phyloP scores from a whole-genome alignment of 2,329 filamentous ascomycete genomes.

The Claviceps purpurea region DNA sequence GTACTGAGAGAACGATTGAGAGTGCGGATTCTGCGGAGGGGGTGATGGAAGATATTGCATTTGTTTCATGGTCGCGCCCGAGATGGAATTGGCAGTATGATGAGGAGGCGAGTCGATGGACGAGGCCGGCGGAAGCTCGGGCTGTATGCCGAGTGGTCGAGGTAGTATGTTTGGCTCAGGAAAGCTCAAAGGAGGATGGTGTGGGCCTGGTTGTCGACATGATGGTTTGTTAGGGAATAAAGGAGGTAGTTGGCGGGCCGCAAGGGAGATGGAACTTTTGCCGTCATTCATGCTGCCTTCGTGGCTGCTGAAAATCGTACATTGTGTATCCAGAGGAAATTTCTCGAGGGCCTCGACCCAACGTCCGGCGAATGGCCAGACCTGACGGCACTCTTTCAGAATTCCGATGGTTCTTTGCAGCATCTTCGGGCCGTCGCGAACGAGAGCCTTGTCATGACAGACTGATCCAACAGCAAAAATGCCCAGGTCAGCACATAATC shows the following conservation, averaged over 20 bases:
- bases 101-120: slow-evolving; percentile 8
- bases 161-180: slow-evolving; percentile 10
- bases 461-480: slow-evolving; percentile 16
- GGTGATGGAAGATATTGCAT: slow-evolving; percentile 4
- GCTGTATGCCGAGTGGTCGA: slow-evolving; percentile 11
- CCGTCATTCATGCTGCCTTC: slow-evolving; percentile 39
- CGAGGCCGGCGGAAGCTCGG: slow-evolving; percentile 8
- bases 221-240: slow-evolving; percentile 2
- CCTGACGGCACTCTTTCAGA: slow-evolving; percentile 32
- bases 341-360: slow-evolving; percentile 38
- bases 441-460: slow-evolving; percentile 26
- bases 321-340: slow-evolving; percentile 31
- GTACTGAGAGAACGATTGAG: slow-evolving; percentile 2
- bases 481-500: neutral
- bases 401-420: slow-evolving; percentile 31
- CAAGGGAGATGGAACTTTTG: slow-evolving; percentile 19
- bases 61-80: neutral
- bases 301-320: slow-evolving; percentile 19
- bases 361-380: slow-evolving; percentile 39
- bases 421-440: slow-evolving; percentile 30
- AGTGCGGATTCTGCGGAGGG: slow-evolving; percentile 5
- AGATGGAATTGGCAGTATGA: neutral
- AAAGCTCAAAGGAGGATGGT: slow-evolving; percentile 5
- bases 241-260: slow-evolving; percentile 9
- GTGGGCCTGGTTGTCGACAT: neutral